These are phyloP conservation scores for Arabis hirsuta DNA, from an alignment of 345 rosid genomes.

Conservation along the genomic window DNA sequence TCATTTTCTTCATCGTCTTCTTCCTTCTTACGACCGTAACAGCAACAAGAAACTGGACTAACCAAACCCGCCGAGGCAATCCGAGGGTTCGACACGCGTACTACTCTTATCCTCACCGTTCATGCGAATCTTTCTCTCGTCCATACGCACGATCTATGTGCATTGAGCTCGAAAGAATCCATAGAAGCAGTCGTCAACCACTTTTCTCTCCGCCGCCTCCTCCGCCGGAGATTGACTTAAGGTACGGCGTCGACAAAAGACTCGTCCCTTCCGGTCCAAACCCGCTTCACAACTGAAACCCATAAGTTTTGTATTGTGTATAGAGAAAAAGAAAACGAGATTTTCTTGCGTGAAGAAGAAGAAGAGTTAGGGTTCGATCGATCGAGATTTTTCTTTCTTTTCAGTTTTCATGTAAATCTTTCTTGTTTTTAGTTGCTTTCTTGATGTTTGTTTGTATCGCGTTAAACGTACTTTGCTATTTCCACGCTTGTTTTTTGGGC, in stretches of 20 bases:
- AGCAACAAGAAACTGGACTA: conserved; percentile 10
- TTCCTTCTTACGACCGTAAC: conserved; percentile 15
- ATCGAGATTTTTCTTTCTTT: neutral
- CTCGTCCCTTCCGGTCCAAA: conserved; percentile 94
- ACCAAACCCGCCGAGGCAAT: conserved; percentile 2
- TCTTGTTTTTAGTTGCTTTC: conserved; percentile 11
- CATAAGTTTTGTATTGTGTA: neutral
- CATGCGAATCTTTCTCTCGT: conserved; percentile 44
- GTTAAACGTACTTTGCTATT: conserved; percentile 26
- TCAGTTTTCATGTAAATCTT: conserved; percentile 30
- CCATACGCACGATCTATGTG: conserved; percentile 46
- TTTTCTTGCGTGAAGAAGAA: conserved; percentile 20
- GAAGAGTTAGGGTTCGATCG: neutral
- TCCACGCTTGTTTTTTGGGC: conserved; percentile 43
- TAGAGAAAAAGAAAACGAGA: neutral
- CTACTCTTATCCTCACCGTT: conserved; percentile 41
- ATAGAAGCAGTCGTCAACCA: conserved; percentile 34
- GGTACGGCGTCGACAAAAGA: conserved; percentile 81
- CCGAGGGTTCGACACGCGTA: conserved; percentile 36
- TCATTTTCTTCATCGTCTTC: conserved; percentile 20
- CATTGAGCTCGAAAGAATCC: conserved; percentile 46
- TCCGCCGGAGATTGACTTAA: conserved; percentile 66
- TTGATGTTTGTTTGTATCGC: conserved; percentile 22
- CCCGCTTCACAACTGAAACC: conserved; percentile 74
- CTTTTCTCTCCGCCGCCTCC: conserved; percentile 36